A percentile compares a stretch with the other conserved stretches of the same genome.
Evolutionary conservation across 208 protist species (phyloP).

Genomic region (Phytomonas sp.): DNA sequence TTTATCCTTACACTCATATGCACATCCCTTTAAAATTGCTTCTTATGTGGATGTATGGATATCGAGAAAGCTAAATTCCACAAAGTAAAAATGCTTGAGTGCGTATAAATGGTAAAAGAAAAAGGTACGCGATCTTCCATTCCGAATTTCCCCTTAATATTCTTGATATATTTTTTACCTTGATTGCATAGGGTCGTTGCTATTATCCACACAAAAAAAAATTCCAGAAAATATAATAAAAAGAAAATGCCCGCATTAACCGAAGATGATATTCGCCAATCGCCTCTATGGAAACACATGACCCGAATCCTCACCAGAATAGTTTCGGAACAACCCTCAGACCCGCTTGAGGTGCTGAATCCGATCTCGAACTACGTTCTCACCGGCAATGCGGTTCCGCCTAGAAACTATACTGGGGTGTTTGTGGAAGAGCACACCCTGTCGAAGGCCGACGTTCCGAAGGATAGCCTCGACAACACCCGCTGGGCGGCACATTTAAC

Average conservation of each 20-base stretch:
- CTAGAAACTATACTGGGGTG: constrained; percentile 28
- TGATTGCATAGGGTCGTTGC: not conserved
- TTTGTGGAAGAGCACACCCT: constrained; percentile 58
- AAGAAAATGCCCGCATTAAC: constrained; percentile 43
- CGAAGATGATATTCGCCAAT: constrained; percentile 49
- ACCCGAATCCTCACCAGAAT: constrained; percentile 65
- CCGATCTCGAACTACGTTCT: constrained; percentile 62
- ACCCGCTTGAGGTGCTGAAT: constrained; percentile 57
- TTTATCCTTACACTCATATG: not conserved
- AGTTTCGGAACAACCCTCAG: constrained; percentile 54
- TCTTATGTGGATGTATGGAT: not conserved
- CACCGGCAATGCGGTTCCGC: constrained; percentile 57
- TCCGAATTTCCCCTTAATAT: not conserved
- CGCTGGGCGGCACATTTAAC: constrained; percentile 73
- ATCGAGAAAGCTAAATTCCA: not conserved
- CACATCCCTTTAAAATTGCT: not conserved
- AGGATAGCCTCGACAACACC: constrained; percentile 49
- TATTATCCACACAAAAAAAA: not conserved
- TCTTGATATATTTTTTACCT: not conserved
- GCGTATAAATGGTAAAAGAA: not conserved
- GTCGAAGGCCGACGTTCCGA: constrained; percentile 44
- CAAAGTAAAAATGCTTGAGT: not conserved
- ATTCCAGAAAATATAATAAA: not conserved
- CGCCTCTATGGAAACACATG: constrained; percentile 85
- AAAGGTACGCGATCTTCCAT: not conserved